Conservation (phyloP, 805 yeast genomes). For the Ogataea paradorogensis region DNA sequence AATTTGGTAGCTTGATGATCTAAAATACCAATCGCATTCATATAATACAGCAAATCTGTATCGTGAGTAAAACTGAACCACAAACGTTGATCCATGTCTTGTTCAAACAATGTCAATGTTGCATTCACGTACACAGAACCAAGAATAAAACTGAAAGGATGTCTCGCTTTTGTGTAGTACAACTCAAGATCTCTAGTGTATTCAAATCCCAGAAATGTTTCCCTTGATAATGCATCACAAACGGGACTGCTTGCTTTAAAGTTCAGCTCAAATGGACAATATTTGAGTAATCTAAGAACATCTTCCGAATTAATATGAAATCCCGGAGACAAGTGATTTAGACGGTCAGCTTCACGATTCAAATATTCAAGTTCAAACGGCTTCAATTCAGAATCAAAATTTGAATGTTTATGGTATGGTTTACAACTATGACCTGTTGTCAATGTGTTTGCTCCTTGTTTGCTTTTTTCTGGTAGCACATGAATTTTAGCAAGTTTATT, state of each 20-base stretch:
- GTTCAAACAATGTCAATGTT: constrained; percentile 30
- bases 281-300: constrained; percentile 48
- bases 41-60: constrained; percentile 56
- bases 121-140: constrained; percentile 61
- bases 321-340: constrained; percentile 54
- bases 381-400: constrained; percentile 16
- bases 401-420: constrained; percentile 32
- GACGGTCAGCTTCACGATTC: constrained; percentile 52
- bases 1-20: constrained; percentile 40
- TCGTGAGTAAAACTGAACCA: constrained; percentile 78
- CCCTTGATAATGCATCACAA: constrained; percentile 64
- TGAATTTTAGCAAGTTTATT: constrained; percentile 35
- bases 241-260: constrained; percentile 64
- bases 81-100: constrained; percentile 35
- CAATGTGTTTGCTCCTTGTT: constrained; percentile 56
- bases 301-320: constrained; percentile 51
- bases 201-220: constrained; percentile 61
- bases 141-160: constrained; percentile 51
- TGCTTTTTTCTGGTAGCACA: constrained; percentile 44
- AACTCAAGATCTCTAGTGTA: constrained; percentile 57
- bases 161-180: constrained; percentile 61
- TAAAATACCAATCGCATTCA: constrained; percentile 62
- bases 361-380: constrained; percentile 37
- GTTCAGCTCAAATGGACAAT: constrained; percentile 76
- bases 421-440: constrained; percentile 50